Base-by-base conservation (phyloP, 2,329 filamentous ascomycete genomes). In the Aureobasidium mangrovei region DNA sequence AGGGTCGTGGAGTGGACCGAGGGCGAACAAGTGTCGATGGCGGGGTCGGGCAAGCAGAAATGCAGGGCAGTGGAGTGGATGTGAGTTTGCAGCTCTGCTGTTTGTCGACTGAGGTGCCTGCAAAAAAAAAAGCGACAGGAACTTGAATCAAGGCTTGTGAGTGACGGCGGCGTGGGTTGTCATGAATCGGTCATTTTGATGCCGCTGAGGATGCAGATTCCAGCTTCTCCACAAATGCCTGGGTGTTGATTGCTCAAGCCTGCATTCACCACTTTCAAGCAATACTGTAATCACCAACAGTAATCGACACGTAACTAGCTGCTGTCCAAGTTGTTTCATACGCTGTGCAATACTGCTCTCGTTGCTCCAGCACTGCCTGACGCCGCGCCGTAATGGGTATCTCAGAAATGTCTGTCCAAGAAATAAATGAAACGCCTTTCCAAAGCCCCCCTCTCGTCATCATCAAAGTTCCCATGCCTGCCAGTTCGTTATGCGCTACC, bases 201-300 rank as follows among this genome's bases (percentile, higher is more conserved):
- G 31, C 7, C 46, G 32, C 6, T 24, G n/a, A 39, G 39, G 46
- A 35, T 40, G 39, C n/a, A 36, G 40, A 32, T 39, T 40, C 40
- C n/a, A 36, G 40, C 45, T 39, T 49, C 46, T 49, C 46, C 46
- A 28, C 46, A 40, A 39, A 40, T 49, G 27, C 46, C 32, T 39
- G 10, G 28, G 27, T 18, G 18, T 18, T 18, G 18, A 18, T 18
- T 18, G 18, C 18, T 18, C 18, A 18, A 18, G 18, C 18, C 18
- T 18, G 18, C 18, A 18, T 18, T 18, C 18, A 18, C 18, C 18
- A 18, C 18, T 18, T 18, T 18, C 18, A 18, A 18, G 18, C 18
- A 18, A 18, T 18, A 18, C 18, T 18, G 18, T 18, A 18, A 18
- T 18, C 18, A 18, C 18, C 18, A 18, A 18, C 1, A 18, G 18